Evolutionary conservation across 148 eudicot genomes (phyloP).

Genomic region (Arctostaphylos glauca): DNA sequence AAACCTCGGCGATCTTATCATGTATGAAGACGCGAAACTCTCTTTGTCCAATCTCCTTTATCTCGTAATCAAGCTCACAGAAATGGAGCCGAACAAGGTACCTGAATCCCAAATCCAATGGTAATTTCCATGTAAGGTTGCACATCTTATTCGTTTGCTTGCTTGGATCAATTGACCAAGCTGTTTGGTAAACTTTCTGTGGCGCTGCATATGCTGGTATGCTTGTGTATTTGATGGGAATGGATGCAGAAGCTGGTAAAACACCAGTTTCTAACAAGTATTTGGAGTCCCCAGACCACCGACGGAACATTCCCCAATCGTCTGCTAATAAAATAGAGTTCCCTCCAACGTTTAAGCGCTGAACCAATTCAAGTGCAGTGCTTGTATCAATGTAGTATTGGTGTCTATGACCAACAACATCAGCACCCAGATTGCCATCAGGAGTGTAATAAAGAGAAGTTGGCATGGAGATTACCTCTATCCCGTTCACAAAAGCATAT

Average conservation of each 20-base stretch:
- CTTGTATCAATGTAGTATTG: background rate
- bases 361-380: constrained; percentile 34
- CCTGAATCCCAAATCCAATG: constrained; percentile 36
- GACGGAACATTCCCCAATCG: constrained; percentile 26
- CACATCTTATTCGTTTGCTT: background rate
- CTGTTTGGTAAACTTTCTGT: constrained; percentile 24
- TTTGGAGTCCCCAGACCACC: constrained; percentile 22
- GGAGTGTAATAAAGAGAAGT: constrained; percentile 28
- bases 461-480: constrained; percentile 33
- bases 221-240: constrained; percentile 14
- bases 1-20: constrained; percentile 12
- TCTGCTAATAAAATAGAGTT: background rate
- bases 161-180: constrained; percentile 7
- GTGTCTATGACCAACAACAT: constrained; percentile 24
- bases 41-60: constrained; percentile 15
- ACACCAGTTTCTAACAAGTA: constrained; percentile 10
- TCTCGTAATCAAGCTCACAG: constrained; percentile 23
- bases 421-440: constrained; percentile 3
- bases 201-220: constrained; percentile 33
- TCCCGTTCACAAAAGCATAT: constrained; percentile 35
- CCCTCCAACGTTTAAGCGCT: constrained; percentile 36
- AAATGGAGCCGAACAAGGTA: constrained; percentile 20
- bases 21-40: constrained; percentile 25
- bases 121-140: constrained; percentile 27
- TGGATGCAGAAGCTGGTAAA: background rate